These are phyloP conservation scores for Citeromyces nyonsensis DNA, from an alignment of 805 yeast species.

Conservation along the genomic window DNA sequence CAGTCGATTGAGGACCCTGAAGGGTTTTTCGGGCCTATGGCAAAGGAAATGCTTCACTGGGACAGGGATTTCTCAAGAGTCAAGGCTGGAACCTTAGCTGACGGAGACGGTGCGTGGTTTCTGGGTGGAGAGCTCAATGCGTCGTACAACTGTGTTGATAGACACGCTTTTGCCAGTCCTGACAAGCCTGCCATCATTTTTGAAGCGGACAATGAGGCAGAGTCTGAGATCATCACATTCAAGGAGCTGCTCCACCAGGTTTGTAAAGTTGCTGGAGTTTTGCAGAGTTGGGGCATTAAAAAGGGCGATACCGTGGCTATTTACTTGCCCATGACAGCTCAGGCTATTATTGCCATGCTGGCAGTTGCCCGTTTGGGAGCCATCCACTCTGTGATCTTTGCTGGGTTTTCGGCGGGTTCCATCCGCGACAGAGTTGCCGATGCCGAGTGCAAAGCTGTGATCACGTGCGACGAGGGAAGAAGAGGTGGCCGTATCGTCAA, in stretches of 20 bases:
- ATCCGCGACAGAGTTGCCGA: conserved; percentile 81
- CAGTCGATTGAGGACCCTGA: conserved; percentile 72
- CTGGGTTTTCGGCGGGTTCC: conserved; percentile 92
- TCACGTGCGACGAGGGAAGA: conserved; percentile 90
- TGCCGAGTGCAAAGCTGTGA: conserved; percentile 73
- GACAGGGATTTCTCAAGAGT: conserved; percentile 59
- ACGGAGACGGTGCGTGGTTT: conserved; percentile 89
- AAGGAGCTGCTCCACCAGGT: conserved; percentile 79
- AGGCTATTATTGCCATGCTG: conserved; percentile 85
- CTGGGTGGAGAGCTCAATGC: conserved; percentile 90
- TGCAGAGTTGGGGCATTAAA: conserved; percentile 71
- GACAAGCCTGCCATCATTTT: conserved; percentile 73
- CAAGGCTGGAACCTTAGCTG: conserved; percentile 43
- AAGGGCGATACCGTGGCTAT: conserved; percentile 96
- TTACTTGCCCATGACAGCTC: conserved; percentile 95
- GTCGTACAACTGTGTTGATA: conserved; percentile 83
- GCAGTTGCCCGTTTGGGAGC: conserved; percentile 94
- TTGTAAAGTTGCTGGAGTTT: conserved; percentile 72
- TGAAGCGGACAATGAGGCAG: conserved; percentile 84
- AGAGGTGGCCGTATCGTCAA: conserved; percentile 91
- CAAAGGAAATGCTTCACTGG: conserved; percentile 65
- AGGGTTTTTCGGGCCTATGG: conserved; percentile 65
- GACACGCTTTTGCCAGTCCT: conserved; percentile 85
- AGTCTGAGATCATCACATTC: conserved; percentile 63
- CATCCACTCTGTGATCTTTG: conserved; percentile 89